A percentile compares a stretch with the other conserved stretches of the same genome.
Conservation (phyloP, 257 asterid genomes). For the Orobanche coerulescens region DNA sequence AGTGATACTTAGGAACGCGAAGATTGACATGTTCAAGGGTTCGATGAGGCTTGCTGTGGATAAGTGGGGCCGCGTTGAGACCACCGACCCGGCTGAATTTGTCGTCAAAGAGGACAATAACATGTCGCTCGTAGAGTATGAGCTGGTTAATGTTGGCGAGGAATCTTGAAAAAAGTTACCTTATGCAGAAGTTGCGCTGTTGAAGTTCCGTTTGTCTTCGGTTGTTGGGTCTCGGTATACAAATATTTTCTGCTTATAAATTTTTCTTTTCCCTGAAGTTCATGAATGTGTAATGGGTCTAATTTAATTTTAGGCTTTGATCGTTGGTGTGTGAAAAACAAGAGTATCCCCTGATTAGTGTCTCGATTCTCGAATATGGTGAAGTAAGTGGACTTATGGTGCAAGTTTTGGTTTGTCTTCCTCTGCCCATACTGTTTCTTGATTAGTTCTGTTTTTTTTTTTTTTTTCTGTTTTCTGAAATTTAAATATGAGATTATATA, state of each 20-base stretch:
- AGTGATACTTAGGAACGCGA: slow-evolving; percentile 58
- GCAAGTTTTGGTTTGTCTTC: neutral
- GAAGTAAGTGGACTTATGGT: slow-evolving; percentile 14
- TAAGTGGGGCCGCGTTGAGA: slow-evolving; percentile 78
- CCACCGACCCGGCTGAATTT: slow-evolving; percentile 51
- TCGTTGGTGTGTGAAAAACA: slow-evolving; percentile 32
- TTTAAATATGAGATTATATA: neutral
- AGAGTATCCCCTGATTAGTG: slow-evolving; percentile 9
- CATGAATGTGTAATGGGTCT: slow-evolving; percentile 27
- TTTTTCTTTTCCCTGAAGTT: slow-evolving; percentile 22
- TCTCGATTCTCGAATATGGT: slow-evolving; percentile 23
- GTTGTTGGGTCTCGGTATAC: slow-evolving; percentile 43
- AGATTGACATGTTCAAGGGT: slow-evolving; percentile 78
- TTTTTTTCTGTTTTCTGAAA: neutral
- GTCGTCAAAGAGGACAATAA: slow-evolving; percentile 76
- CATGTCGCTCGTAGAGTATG: slow-evolving; percentile 67
- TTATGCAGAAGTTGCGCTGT: slow-evolving; percentile 21
- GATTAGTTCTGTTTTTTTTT: neutral
- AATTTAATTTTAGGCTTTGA: slow-evolving; percentile 32
- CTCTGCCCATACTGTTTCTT: neutral
- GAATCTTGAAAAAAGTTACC: slow-evolving; percentile 37
- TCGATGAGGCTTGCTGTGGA: slow-evolving; percentile 79
- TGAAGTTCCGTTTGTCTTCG: slow-evolving; percentile 22
- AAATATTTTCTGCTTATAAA: slow-evolving; percentile 28
- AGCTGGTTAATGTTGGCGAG: slow-evolving; percentile 59